Percentiles rank a stretch among this genome's conserved stretches.
Evolutionary conservation across 2,329 filamentous ascomycete species (phyloP).

Genomic region (Paecilomyces dactylethromorphus): DNA sequence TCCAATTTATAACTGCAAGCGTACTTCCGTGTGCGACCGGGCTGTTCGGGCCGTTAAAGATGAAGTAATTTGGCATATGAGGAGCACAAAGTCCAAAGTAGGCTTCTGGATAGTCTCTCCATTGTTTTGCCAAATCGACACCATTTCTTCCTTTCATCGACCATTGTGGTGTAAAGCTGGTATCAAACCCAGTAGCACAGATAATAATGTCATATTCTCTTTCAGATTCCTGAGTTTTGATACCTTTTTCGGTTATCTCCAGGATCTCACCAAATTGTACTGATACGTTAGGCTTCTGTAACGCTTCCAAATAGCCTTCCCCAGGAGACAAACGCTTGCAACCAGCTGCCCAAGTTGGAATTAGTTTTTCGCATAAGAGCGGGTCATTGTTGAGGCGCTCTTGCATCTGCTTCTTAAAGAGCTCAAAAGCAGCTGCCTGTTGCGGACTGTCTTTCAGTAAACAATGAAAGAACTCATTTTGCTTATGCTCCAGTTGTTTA

Average conservation of each 20-base stretch:
- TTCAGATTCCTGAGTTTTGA: not conserved
- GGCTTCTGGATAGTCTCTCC: slow-evolving; percentile 15
- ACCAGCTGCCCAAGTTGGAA: slow-evolving; percentile 52
- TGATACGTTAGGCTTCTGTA: slow-evolving; percentile 16
- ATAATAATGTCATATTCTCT: slow-evolving; percentile 10
- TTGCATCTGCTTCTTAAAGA: slow-evolving; percentile 18
- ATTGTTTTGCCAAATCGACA: slow-evolving; percentile 16
- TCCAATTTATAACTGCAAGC: slow-evolving; percentile 15
- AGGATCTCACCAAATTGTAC: slow-evolving; percentile 33
- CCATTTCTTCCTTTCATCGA: slow-evolving; percentile 23
- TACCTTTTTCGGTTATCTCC: slow-evolving; percentile 44
- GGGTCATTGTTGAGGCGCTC: slow-evolving; percentile 7
- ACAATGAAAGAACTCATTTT: not conserved
- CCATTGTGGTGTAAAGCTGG: slow-evolving; percentile 28
- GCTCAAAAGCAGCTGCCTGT: slow-evolving; percentile 1
- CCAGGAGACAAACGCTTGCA: slow-evolving; percentile 56
- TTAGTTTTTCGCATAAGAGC: slow-evolving; percentile 21
- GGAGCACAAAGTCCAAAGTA: slow-evolving; percentile 19
- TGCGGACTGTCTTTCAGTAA: not conserved
- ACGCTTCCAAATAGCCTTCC: slow-evolving; percentile 56
- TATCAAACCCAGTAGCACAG: slow-evolving; percentile 37
- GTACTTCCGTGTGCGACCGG: slow-evolving; percentile 22
- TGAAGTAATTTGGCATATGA: slow-evolving; percentile 26
- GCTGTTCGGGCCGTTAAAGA: slow-evolving; percentile 22
- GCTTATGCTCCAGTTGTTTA: no score